Conservation (phyloP, 176 grass and related monocot species). For the Oryza glumipatula region DNA sequence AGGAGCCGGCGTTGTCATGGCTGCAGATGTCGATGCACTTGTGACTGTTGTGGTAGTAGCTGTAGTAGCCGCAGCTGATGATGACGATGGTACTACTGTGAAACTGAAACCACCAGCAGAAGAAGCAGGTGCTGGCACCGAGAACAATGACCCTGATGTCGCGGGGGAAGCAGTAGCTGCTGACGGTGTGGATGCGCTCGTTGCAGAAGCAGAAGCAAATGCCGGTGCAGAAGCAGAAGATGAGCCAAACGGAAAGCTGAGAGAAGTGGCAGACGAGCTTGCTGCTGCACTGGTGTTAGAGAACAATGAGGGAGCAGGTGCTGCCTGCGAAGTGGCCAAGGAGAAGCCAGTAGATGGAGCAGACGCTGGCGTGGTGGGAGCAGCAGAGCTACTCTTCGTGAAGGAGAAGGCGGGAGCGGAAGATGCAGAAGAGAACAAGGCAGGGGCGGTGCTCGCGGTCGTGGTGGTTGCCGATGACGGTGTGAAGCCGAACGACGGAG, state of each 20-base stretch:
- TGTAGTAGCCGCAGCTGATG: conserved; percentile 46
- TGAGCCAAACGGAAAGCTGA: conserved; percentile 48
- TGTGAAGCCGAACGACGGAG: conserved; percentile 39
- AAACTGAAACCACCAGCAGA: conserved; percentile 51
- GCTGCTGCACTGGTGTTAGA: conserved; percentile 40
- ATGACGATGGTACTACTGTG: conserved; percentile 42
- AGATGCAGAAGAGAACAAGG: conserved; percentile 49
- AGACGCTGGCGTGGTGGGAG: conserved; percentile 31
- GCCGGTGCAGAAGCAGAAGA: conserved; percentile 47
- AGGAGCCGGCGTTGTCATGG: conserved; percentile 32
- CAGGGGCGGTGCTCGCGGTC: conserved; percentile 23
- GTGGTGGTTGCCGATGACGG: conserved; percentile 30
- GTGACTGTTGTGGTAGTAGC: conserved; percentile 48
- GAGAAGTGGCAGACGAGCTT: conserved; percentile 41
- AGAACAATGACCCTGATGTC: conserved; percentile 55
- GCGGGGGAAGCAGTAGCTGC: conserved; percentile 43
- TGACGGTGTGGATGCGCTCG: conserved; percentile 35
- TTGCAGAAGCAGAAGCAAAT: conserved; percentile 36
- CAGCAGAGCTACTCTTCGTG: conserved; percentile 40
- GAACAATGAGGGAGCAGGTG: conserved; percentile 50
- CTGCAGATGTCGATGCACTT: conserved; percentile 50
- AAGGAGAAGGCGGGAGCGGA: conserved; percentile 45
- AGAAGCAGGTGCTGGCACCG: conserved; percentile 38
- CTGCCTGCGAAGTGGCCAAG: conserved; percentile 55
- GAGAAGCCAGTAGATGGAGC: conserved; percentile 51